Conservation (phyloP, 2,329 filamentous ascomycete species). For the Cladophialophora carrionii region DNA sequence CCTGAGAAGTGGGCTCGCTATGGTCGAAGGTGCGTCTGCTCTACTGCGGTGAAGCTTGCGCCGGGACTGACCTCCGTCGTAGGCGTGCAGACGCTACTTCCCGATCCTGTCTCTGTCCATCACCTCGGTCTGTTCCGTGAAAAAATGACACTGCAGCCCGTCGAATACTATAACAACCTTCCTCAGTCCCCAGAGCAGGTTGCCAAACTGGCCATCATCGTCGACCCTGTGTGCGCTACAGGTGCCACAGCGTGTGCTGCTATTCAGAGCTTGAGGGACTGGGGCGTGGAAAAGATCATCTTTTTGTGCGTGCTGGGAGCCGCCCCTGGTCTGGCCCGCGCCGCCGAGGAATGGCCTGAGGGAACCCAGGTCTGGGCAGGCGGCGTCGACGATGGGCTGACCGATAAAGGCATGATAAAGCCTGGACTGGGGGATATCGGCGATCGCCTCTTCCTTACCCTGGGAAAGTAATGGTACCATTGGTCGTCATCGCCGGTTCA, state of each 20-base stretch:
- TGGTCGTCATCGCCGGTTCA: neutral
- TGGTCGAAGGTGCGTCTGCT: conserved; percentile 72
- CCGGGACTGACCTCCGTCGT: conserved; percentile 22
- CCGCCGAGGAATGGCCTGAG: conserved; percentile 72
- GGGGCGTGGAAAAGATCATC: conserved; percentile 82
- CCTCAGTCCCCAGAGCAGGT: conserved; percentile 52
- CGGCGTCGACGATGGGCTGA: conserved; percentile 73
- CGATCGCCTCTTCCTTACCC: conserved; percentile 83
- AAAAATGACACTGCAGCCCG: conserved; percentile 79
- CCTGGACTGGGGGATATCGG: conserved; percentile 89
- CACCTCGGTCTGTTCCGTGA: conserved; percentile 95
- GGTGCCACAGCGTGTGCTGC: conserved; percentile 87
- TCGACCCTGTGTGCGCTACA: conserved; percentile 93
- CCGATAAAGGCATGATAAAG: conserved; percentile 83
- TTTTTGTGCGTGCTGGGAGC: conserved; percentile 77
- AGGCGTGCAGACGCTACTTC: conserved; percentile 83
- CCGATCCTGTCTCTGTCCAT: conserved; percentile 77
- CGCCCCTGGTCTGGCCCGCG: conserved; percentile 68
- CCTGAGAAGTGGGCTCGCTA: conserved; percentile 85
- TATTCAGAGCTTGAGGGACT: conserved; percentile 85
- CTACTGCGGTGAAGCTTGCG: neutral
- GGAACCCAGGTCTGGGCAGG: conserved; percentile 72
- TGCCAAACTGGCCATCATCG: conserved; percentile 72
- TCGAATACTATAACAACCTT: conserved; percentile 98
- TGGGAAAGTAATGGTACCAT: conserved; percentile 67